Percentiles rank a stretch among this genome's conserved stretches.
Conservation (phyloP, 2,329 filamentous ascomycete genomes). For the Xylaria sp. region DNA sequence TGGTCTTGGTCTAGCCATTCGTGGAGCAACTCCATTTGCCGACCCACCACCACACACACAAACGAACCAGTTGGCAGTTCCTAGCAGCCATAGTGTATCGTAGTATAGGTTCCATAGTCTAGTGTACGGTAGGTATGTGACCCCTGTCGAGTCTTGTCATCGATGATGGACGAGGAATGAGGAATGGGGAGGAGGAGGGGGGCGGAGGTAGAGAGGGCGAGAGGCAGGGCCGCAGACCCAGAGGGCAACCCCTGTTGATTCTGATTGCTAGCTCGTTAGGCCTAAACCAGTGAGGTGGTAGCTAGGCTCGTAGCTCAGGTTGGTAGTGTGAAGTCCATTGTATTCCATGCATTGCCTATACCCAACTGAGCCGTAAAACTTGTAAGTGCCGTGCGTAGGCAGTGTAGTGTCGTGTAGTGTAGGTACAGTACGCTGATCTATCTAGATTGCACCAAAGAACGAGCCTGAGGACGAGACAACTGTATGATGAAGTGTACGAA, state of each 20-base stretch:
- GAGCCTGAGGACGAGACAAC: background rate
- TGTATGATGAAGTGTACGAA: background rate
- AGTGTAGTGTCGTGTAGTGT: background rate
- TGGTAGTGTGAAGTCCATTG: background rate
- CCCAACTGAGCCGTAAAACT: background rate
- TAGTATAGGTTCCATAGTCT: background rate
- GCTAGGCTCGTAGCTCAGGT: background rate
- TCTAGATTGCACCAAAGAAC: background rate
- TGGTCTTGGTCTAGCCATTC: conserved; percentile 6
- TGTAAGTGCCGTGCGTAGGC: background rate
- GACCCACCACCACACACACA: conserved; percentile 13
- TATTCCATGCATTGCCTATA: background rate
- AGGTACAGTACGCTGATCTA: background rate
- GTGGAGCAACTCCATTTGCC: background rate
- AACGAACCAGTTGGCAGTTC: conserved; percentile 13
- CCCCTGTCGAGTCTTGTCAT: conserved; percentile 18
- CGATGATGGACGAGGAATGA: conserved; percentile 10
- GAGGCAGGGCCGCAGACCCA: background rate
- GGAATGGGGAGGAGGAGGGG: background rate
- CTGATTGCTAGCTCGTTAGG: background rate
- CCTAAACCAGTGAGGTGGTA: background rate
- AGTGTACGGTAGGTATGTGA: background rate
- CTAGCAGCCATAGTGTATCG: background rate
- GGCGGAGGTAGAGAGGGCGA: background rate
- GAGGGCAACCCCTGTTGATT: conserved; percentile 9